A percentile compares a stretch with the other conserved stretches of the same genome.
Evolutionary conservation across 2,329 filamentous ascomycete genomes (phyloP).

Genomic region (Xylariaceae sp.): DNA sequence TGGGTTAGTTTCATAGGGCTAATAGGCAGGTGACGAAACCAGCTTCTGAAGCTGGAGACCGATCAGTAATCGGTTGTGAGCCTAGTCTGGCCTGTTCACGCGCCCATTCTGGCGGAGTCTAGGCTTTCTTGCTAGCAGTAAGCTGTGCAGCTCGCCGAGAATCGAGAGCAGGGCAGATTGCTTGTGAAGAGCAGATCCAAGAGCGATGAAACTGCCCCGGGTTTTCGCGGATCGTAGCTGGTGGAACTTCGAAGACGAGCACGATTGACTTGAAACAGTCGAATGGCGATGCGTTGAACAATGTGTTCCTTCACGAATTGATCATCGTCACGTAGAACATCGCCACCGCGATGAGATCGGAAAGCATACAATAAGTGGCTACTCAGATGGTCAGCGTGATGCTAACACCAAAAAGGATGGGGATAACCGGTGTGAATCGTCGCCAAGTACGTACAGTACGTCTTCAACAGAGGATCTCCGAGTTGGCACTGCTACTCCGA

Average conservation of each 20-base stretch:
- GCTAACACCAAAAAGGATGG: not conserved
- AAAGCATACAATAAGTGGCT: not conserved
- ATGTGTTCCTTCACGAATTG: not conserved
- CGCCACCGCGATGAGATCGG: not conserved
- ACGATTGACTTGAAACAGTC: not conserved
- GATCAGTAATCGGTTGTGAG: no score
- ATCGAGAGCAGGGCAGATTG: not conserved
- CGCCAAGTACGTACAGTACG: not conserved
- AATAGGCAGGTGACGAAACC: no score
- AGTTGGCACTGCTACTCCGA: not conserved
- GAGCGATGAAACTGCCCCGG: not conserved
- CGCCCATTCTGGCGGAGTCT: no score
- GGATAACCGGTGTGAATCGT: not conserved
- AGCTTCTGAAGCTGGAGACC: no score
- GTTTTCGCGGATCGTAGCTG: not conserved
- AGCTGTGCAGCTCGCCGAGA: not conserved
- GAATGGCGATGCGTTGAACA: not conserved
- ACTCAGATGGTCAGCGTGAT: not conserved
- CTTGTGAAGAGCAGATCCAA: not conserved
- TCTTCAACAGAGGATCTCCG: not conserved
- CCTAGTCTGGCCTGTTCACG: no score
- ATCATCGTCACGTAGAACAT: not conserved
- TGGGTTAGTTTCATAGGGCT: no score
- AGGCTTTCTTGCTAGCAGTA: not conserved
- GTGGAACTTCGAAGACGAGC: not conserved